These are phyloP conservation scores for Cerrena zonata DNA, from an alignment of 1,284 basidiomycete genomes.

Conservation along the genomic window DNA sequence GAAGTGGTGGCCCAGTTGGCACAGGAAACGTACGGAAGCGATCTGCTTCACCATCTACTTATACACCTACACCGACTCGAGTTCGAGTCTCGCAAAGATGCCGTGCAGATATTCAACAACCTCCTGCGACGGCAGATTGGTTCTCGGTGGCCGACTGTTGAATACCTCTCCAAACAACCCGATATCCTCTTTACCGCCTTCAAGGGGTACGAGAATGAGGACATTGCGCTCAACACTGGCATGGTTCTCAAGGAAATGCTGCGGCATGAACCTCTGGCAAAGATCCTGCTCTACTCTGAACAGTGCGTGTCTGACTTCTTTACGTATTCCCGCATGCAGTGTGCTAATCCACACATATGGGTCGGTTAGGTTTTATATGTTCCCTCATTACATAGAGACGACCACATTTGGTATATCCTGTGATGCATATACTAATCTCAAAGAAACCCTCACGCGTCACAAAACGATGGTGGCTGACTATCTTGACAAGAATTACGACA, in stretches of 20 bases:
- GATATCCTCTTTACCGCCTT: constrained; percentile 87
- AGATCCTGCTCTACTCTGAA: constrained; percentile 88
- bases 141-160: constrained; percentile 87
- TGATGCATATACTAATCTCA: constrained; percentile 94
- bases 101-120: constrained; percentile 94
- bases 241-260: constrained; percentile 98
- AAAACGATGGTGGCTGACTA: constrained; percentile 96
- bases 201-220: constrained; percentile 88
- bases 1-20: constrained; percentile 89
- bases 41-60: constrained; percentile 80
- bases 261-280: constrained; percentile 84
- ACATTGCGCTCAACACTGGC: constrained; percentile 93
- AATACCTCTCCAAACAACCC: constrained; percentile 80
- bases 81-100: constrained; percentile 95
- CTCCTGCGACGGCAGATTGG: constrained; percentile 95
- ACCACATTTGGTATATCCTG: constrained; percentile 98
- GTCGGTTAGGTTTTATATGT: constrained; percentile 86
- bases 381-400: constrained; percentile 93
- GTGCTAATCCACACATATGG: background rate
- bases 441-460: constrained; percentile 92
- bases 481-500: constrained; percentile 93
- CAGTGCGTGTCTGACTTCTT: constrained; percentile 52
- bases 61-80: constrained; percentile 83
- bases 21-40: constrained; percentile 90
- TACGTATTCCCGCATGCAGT: background rate